Base-by-base conservation (phyloP, 306 rosid genomes). In the Acacia confusa region DNA sequence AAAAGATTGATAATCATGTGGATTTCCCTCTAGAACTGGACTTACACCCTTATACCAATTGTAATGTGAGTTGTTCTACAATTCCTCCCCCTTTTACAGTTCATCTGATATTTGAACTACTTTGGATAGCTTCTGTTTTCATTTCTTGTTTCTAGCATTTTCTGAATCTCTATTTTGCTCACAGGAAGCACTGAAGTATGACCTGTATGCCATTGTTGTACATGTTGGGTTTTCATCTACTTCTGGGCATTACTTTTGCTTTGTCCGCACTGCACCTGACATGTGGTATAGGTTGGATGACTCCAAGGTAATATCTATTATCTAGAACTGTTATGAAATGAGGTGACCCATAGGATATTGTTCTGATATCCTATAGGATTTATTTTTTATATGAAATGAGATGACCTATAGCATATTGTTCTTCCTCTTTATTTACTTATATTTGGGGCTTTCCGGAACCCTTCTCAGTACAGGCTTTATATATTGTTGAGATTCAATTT, bases 251-350 rank as follows among this genome's bases (percentile, higher is more conserved):
- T 95, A 95, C 84, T 92, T 89, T 70, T 87, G 92, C 87, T 92
- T 89, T 78, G 82, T 95, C 79, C 95, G 98, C 27, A 85, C 98
- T 47, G 85, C 93, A 63, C 92, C 96, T 14, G 90, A 88, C 73
- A 78, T 88, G 71, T 95, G 99, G 99, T 84, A 92, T 83, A 78
- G 81, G 79, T 53, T 95, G 86, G 98, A 95, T 81, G 99, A 95
- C 86, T 82, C 89, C 10, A 82, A 74, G 99, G 99, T 95, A 87
- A 41, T 73, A 63, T 68, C 58, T 95, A 87, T 34, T 76, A 63
- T 68, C 58, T 32, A 32, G 16, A 48, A 70, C 11, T 63, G 76
- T 47, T 69, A 6, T 11, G 13, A 70, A 70, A 24, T 25, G 0
- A 14, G 15, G 41, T 2, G 22, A 63, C 41, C 20, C 36, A 43